Evolutionary conservation across 2,329 filamentous ascomycete genomes (phyloP).

Genomic region (Colletotrichum cordylinicola): DNA sequence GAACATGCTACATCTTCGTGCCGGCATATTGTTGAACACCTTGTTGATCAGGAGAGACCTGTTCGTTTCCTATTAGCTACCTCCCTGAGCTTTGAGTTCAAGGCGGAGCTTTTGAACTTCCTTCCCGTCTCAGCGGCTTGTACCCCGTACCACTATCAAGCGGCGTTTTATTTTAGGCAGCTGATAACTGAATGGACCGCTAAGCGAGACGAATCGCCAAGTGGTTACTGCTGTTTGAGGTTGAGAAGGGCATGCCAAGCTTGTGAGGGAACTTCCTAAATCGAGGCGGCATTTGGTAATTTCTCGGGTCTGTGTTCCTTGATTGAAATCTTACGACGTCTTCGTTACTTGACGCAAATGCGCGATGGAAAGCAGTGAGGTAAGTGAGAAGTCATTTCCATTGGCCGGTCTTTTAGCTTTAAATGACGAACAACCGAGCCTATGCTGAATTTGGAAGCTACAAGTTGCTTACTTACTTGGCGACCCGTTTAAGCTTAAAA

Average conservation of each 20-base stretch:
- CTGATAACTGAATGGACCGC: neutral
- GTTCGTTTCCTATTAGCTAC: neutral
- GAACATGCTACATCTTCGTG: neutral
- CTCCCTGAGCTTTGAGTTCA: neutral
- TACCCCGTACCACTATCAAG: neutral
- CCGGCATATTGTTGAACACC: neutral
- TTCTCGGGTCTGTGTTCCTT: neutral
- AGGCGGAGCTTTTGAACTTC: neutral
- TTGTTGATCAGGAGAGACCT: neutral
- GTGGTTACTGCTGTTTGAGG: neutral
- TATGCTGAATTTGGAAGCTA: conserved; percentile 7
- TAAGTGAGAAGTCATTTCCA: neutral
- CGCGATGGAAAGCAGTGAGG: neutral
- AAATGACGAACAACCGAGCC: conserved; percentile 8
- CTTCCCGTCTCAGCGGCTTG: neutral
- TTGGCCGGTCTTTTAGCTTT: neutral
- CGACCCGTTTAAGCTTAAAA: conserved; percentile 18
- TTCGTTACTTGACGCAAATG: neutral
- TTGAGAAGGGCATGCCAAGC: neutral
- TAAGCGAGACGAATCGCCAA: neutral
- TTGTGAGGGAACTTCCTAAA: neutral
- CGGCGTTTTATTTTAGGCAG: neutral
- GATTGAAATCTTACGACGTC: neutral
- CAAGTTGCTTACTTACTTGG: neutral
- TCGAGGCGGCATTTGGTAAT: neutral